These are phyloP conservation scores for Aspergillaceae sp. DNA, from an alignment of 2,329 filamentous ascomycete species.

Conservation along the genomic window DNA sequence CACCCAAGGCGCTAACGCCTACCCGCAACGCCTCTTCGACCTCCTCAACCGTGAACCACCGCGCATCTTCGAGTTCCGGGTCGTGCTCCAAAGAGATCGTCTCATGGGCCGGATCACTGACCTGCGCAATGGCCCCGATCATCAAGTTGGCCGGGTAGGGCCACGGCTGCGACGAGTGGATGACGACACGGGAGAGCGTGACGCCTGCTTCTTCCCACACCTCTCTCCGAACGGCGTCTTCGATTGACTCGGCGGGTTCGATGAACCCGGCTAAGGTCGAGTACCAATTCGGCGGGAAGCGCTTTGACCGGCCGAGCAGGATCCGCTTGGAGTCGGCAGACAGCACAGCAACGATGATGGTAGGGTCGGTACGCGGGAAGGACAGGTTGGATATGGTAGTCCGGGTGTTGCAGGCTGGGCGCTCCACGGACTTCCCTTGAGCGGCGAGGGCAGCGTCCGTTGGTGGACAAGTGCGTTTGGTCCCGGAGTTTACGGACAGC, in stretches of 20 bases:
- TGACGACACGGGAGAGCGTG: conserved; percentile 63
- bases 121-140: conserved; percentile 79
- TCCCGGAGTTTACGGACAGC: conserved; percentile 43
- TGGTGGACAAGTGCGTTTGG: conserved; percentile 38
- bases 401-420: conserved; percentile 69
- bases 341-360: conserved; percentile 89
- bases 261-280: conserved; percentile 81
- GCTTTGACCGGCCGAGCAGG: conserved; percentile 74
- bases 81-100: conserved; percentile 76
- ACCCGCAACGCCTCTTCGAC: conserved; percentile 62
- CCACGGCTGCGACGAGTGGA: conserved; percentile 82
- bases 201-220: conserved; percentile 83
- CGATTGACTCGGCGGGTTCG: conserved; percentile 75
- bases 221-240: conserved; percentile 74
- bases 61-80: conserved; percentile 80
- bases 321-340: conserved; percentile 68
- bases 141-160: conserved; percentile 78
- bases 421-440: conserved; percentile 29
- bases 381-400: conserved; percentile 80
- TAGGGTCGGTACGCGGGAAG: conserved; percentile 88
- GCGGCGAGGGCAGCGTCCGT: conserved; percentile 29
- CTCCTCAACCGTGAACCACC: conserved; percentile 79
- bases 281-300: conserved; percentile 80
- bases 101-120: conserved; percentile 68
- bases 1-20: conserved; percentile 60